Percentiles rank a stretch among this genome's conserved stretches.
phyloP scores from a whole-genome alignment of 352 stramenopile genomes.

The Phytophthora chlamydospora region DNA sequence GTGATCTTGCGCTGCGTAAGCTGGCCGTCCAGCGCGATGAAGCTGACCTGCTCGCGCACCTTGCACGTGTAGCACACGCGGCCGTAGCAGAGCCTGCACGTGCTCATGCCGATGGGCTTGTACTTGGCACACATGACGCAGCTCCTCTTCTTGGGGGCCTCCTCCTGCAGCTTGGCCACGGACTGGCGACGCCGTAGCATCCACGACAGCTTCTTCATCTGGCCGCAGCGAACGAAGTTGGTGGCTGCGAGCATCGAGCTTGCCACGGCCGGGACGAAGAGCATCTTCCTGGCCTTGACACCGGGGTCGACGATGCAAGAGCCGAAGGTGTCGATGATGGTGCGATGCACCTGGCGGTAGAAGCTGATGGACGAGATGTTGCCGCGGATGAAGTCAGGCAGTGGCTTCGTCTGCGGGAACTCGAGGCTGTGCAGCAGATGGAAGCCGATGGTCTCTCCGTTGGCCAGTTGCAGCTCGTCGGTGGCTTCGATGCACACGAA shows the following conservation, averaged over 20 bases:
- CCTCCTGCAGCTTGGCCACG: background rate
- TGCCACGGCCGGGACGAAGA: conserved; percentile 30
- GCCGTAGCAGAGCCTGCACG: conserved; percentile 38
- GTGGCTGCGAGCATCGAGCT: conserved; percentile 37
- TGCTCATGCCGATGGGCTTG: conserved; percentile 26
- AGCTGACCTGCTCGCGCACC: conserved; percentile 44
- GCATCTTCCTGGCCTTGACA: conserved; percentile 37
- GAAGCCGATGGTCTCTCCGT: conserved; percentile 41
- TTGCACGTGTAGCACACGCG: conserved; percentile 46
- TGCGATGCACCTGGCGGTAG: conserved; percentile 41
- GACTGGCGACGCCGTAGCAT: conserved; percentile 23
- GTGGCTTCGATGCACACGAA: conserved; percentile 45
- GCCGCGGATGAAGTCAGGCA: conserved; percentile 37
- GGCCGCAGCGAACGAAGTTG: conserved; percentile 47
- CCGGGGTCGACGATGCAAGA: conserved; percentile 31
- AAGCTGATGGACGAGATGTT: conserved; percentile 49
- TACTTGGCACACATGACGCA: conserved; percentile 16
- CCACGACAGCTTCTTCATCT: conserved; percentile 68
- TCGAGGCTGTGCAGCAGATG: conserved; percentile 47
- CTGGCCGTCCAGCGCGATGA: conserved; percentile 35
- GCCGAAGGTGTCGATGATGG: conserved; percentile 48
- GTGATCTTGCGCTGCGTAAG: conserved; percentile 42
- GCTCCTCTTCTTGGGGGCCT: conserved; percentile 25
- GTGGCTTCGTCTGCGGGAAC: conserved; percentile 42
- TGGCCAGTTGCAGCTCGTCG: conserved; percentile 20